Evolutionary conservation across 225 moss, liverwort and hornwort genomes (phyloP), one percentile per base, ranked within the genome.

Genomic region (Rhytidiadelphus loreus): DNA sequence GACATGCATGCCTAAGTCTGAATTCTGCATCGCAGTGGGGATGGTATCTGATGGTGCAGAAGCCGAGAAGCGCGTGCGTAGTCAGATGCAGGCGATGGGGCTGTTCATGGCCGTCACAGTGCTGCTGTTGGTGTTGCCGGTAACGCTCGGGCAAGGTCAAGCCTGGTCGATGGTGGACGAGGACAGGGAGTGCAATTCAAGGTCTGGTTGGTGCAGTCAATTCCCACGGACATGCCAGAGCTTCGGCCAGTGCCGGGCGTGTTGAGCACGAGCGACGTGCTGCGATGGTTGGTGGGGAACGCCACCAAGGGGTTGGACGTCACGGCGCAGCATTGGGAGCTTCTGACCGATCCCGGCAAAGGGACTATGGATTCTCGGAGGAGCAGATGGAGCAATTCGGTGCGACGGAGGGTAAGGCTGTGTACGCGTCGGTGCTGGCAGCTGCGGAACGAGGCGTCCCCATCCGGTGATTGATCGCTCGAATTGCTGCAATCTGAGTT

Each of bases 271-370:
- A 84, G 86, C 50, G 93, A 96, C 43, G 96, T 95, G 79, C 83
- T 96, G 66, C 88, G n/a, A 63, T 95, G 94, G 94, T 62, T 95
- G 72, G 93, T 92, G 22, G 96, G 93, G 39, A 96, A 96, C 78
- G 92, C 93, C 44, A 94, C 86, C 13, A 30, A 79, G 74, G 74
- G 89, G 43, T 87, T 96, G 89, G 96, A 96, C 87, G 43, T 96
- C 87, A 91, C 91, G 8, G 93, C 89, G 59, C 95, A 96, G 73
- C 92, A 95, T 81, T 95, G 96, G 96, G 90, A 94, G 84, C 89
- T 96, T 56, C 78, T 87, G 25, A 82, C 92, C 18, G 90, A 89
- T 44, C 90, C 95, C 29, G 50, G 52, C 65, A 88, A 92, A 89
- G 93, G 5, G 96, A 94, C 37, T 94, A 94, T 83, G 93, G 93